phyloP scores from a whole-genome alignment of 768 basidiomycete genomes.

The Pleurotus salmoneostramineus region DNA sequence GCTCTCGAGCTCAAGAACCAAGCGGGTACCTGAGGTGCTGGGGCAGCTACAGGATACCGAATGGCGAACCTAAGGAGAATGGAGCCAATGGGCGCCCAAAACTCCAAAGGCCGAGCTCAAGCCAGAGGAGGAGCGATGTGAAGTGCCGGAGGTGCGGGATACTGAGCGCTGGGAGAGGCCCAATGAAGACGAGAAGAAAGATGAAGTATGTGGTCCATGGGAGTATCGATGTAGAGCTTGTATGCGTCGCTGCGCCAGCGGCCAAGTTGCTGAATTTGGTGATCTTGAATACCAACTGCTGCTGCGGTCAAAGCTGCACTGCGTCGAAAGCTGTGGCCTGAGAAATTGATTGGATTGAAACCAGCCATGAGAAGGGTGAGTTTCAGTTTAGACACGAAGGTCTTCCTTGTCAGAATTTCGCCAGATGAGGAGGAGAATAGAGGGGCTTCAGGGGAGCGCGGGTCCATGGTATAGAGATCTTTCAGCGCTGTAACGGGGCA shows the following conservation, averaged over 20 bases:
- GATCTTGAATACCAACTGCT: constrained; percentile 15
- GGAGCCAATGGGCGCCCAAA: too few relatives aligned
- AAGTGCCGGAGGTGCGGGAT: background rate
- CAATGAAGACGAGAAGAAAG: background rate
- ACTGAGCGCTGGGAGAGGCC: background rate
- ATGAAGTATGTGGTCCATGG: constrained; percentile 16
- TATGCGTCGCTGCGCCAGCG: too few relatives aligned
- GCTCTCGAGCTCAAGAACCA: too few relatives aligned
- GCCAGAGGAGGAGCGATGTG: background rate
- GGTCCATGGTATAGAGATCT: background rate
- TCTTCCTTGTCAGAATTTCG: background rate
- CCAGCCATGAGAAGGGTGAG: background rate
- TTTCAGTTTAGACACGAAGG: background rate
- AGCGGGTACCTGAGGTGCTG: too few relatives aligned
- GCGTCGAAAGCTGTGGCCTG: constrained; percentile 24
- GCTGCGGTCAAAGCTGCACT: constrained; percentile 26
- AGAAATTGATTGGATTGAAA: constrained; percentile 3
- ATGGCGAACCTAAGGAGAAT: too few relatives aligned
- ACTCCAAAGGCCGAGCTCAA: background rate
- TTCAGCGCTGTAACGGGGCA: background rate
- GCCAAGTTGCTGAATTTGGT: too few relatives aligned
- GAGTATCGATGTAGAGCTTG: background rate
- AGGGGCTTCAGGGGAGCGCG: background rate
- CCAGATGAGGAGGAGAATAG: background rate
- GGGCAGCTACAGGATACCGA: too few relatives aligned